Percentiles rank a stretch among this genome's conserved stretches.
Evolutionary conservation across 2,329 filamentous ascomycete genomes (phyloP).

Genomic region (Pyrenochaeta sp.): DNA sequence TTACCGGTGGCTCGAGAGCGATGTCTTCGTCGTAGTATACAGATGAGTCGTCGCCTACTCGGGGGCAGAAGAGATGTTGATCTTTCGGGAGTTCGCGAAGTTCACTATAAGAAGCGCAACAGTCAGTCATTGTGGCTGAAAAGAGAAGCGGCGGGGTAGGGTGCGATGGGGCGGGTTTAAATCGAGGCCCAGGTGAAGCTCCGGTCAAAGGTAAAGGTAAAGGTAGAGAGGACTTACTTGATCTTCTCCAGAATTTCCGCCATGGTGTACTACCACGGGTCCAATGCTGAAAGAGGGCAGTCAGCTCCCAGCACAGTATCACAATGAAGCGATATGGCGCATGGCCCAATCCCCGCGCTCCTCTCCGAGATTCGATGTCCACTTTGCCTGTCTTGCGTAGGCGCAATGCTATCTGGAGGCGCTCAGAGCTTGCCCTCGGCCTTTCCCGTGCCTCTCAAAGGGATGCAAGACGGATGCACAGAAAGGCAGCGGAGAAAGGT

Average conservation of each 20-base stretch:
- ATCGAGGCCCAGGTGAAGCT: too few relatives aligned
- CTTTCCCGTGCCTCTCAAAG: constrained; percentile 1
- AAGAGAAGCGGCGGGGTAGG: background rate
- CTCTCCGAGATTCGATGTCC: constrained; percentile 3
- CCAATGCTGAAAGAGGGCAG: constrained; percentile 6
- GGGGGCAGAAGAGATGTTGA: constrained; percentile 59
- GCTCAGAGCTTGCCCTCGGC: constrained; percentile 5
- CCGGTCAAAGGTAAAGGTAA: constrained; percentile 3
- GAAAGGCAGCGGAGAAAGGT: background rate
- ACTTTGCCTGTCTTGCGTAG: constrained; percentile 14
- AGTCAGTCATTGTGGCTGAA: constrained; percentile 28
- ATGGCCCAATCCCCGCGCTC: constrained; percentile 13
- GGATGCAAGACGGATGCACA: background rate
- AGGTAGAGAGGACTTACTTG: constrained; percentile 32
- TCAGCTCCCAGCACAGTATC: constrained; percentile 7
- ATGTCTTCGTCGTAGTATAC: constrained; percentile 57
- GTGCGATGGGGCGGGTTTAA: background rate
- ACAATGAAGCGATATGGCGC: constrained; percentile 13
- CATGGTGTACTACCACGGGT: constrained; percentile 28
- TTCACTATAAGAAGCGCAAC: constrained; percentile 34
- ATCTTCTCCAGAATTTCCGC: constrained; percentile 45
- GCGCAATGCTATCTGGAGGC: constrained; percentile 14
- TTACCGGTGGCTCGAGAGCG: constrained; percentile 35
- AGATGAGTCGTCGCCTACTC: constrained; percentile 42
- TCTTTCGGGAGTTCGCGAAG: constrained; percentile 47